These are phyloP conservation scores for Backusella morwellensis DNA, from an alignment of 192 early-diverging fungal species.

Conservation along the genomic window DNA sequence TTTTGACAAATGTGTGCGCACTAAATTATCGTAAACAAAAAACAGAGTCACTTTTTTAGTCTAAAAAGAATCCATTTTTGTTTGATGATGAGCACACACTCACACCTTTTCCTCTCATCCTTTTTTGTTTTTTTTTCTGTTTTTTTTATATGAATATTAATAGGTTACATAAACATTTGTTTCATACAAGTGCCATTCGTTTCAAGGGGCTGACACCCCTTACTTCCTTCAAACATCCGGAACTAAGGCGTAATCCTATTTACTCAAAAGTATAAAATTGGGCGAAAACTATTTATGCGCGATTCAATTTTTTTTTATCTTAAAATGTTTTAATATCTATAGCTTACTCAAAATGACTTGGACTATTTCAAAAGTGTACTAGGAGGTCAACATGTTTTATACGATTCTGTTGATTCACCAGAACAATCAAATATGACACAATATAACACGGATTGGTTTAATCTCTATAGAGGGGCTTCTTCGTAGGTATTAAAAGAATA, in stretches of 20 bases:
- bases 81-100: not conserved
- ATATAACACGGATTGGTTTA: slow-evolving; percentile 89
- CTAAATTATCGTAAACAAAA: not conserved
- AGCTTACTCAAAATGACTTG: slow-evolving; percentile 44
- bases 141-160: not conserved
- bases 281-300: not conserved
- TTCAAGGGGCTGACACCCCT: not conserved
- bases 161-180: slow-evolving; percentile 4
- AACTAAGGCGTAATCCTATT: slow-evolving; percentile 7
- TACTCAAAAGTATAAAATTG: not conserved
- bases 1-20: not conserved
- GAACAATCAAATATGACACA: slow-evolving; percentile 48
- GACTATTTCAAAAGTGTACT: slow-evolving; percentile 53
- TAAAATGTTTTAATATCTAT: not conserved
- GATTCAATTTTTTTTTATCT: not conserved
- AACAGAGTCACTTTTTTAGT: not conserved
- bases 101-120: not conserved
- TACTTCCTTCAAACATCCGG: slow-evolving; percentile 4
- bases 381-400: slow-evolving; percentile 29
- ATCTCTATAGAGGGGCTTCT: slow-evolving; percentile 85
- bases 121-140: not conserved
- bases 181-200: not conserved
- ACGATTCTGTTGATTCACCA: slow-evolving; percentile 38
- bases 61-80: not conserved
- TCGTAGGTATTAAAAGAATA: slow-evolving; percentile 12